These are phyloP conservation scores for Suillus paluster DNA, from an alignment of 768 basidiomycete species.

Conservation along the genomic window DNA sequence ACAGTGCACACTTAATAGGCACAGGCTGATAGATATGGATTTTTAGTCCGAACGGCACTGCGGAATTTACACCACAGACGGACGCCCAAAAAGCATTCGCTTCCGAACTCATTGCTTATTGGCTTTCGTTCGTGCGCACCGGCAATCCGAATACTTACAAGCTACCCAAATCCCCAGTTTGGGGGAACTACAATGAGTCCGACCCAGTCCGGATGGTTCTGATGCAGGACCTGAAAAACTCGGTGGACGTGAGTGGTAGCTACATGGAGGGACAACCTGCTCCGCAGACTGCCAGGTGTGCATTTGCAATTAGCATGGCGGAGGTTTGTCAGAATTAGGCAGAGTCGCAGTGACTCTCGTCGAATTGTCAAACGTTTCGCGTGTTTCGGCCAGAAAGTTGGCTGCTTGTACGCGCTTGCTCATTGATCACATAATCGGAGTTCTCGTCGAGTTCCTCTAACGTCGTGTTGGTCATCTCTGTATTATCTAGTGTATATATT, in stretches of 20 bases:
- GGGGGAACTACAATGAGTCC: conserved; percentile 44
- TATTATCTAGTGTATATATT: too few species aligned
- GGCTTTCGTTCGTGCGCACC: conserved; percentile 66
- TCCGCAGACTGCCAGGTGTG: conserved; percentile 43
- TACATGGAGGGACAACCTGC: conserved; percentile 43
- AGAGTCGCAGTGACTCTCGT: background rate
- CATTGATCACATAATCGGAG: too few species aligned
- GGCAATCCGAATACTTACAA: conserved; percentile 60
- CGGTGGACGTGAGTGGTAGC: conserved; percentile 42
- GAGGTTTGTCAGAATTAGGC: conserved; percentile 40
- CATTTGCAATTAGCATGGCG: conserved; percentile 40
- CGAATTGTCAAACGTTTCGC: too few species aligned
- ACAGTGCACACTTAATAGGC: too few species aligned
- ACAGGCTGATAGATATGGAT: background rate
- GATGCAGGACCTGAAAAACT: conserved; percentile 39
- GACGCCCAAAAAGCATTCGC: conserved; percentile 54
- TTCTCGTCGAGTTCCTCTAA: too few species aligned
- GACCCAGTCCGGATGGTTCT: conserved; percentile 47
- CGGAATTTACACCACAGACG: conserved; percentile 50
- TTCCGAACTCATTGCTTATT: conserved; percentile 64
- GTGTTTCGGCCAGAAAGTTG: too few species aligned
- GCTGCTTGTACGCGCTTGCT: too few species aligned
- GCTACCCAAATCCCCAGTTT: conserved; percentile 52
- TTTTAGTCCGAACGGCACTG: conserved; percentile 54
- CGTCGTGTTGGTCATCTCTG: too few species aligned